These are phyloP conservation scores for Coelastrella sp. DNA, from an alignment of 139 green algal species.

Conservation along the genomic window DNA sequence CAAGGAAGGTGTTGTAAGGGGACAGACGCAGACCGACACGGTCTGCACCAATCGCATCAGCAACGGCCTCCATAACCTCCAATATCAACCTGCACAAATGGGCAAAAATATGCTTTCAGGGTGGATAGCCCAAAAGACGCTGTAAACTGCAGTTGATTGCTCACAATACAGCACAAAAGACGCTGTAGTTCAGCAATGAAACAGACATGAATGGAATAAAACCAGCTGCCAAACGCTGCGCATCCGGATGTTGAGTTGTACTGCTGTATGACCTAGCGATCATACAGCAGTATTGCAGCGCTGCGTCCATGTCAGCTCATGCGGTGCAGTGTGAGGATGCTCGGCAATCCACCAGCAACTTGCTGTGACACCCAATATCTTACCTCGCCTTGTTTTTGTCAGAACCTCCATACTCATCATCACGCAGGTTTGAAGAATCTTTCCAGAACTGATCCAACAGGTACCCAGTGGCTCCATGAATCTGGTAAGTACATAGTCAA, in stretches of 20 bases:
- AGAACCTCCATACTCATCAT: conserved; percentile 76
- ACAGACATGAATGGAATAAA: too few relatives aligned
- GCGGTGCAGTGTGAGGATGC: too few relatives aligned
- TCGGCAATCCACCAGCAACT: not conserved
- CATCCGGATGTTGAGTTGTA: too few relatives aligned
- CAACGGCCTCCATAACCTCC: conserved; percentile 64
- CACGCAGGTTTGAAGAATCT: conserved; percentile 68
- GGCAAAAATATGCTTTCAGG: not conserved
- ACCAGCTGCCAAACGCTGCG: too few relatives aligned
- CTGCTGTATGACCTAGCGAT: too few relatives aligned
- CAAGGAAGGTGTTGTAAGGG: conserved; percentile 64
- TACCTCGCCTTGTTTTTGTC: conserved; percentile 73
- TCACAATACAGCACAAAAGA: too few relatives aligned
- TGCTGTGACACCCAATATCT: not conserved
- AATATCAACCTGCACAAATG: conserved; percentile 54
- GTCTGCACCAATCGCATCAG: conserved; percentile 65
- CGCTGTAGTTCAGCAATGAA: too few relatives aligned
- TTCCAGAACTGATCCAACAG: conserved; percentile 81
- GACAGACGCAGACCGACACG: conserved; percentile 78
- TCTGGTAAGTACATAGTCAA: conserved; percentile 29
- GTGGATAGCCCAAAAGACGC: not conserved
- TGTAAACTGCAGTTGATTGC: not conserved
- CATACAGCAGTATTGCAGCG: too few relatives aligned
- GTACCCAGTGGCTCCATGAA: conserved; percentile 86
- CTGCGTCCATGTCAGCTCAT: not conserved